Percentiles rank a stretch among this genome's conserved stretches.
phyloP scores from a whole-genome alignment of 139 green algal genomes.

The Closterium sp. region DNA sequence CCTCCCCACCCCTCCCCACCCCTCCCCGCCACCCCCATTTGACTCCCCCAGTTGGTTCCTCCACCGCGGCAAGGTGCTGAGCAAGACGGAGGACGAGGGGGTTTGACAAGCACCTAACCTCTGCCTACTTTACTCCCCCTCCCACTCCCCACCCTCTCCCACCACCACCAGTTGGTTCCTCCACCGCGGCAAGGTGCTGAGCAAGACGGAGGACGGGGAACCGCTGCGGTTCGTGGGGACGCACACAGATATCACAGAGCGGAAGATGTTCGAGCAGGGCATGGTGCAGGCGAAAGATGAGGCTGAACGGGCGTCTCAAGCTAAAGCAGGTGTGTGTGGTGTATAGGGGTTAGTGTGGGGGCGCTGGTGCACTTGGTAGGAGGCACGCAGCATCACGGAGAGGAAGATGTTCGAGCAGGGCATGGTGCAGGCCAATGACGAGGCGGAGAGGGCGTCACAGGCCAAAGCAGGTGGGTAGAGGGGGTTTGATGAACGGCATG shows the following conservation, averaged over 20 bases:
- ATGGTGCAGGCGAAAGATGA: slow-evolving; percentile 22
- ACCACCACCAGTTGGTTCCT: slow-evolving; percentile 12
- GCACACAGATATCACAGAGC: slow-evolving; percentile 17
- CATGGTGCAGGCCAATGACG: slow-evolving; percentile 1
- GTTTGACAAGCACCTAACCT: no score
- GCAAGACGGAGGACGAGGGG: not conserved
- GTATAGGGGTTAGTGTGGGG: not conserved
- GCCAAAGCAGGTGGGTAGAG: not conserved
- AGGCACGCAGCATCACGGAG: not conserved
- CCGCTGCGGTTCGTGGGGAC: slow-evolving; percentile 26
- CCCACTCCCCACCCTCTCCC: no score
- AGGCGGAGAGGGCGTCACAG: not conserved
- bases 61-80: not conserved
- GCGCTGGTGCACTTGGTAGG: not conserved
- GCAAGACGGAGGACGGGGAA: not conserved
- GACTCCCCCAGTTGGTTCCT: not conserved
- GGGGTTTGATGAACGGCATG: slow-evolving; percentile 44
- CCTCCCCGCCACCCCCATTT: no score
- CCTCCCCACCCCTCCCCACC: no score
- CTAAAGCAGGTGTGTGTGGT: slow-evolving; percentile 13
- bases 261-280: slow-evolving; percentile 14
- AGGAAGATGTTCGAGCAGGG: not conserved
- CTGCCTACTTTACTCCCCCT: no score
- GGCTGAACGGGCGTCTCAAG: not conserved
- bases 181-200: slow-evolving; percentile 22